These are phyloP conservation scores for Metschnikowia anglica DNA, from an alignment of 805 yeast species.

Conservation along the genomic window DNA sequence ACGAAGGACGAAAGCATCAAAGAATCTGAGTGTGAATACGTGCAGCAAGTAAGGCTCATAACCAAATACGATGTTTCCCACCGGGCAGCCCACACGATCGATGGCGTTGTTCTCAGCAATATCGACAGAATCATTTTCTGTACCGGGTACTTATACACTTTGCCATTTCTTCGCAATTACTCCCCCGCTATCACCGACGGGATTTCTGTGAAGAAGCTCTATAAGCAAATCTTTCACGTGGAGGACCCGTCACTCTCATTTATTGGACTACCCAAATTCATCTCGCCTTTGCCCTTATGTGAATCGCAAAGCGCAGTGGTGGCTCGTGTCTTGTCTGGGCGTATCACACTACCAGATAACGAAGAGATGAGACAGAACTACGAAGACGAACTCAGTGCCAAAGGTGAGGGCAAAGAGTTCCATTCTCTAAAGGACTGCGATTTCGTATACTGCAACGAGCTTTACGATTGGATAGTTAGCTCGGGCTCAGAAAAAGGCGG, in stretches of 20 bases:
- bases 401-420: slow-evolving; percentile 18
- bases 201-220: slow-evolving; percentile 13
- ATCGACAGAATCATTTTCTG: slow-evolving; percentile 20
- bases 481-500: slow-evolving; percentile 19
- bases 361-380: slow-evolving; percentile 11
- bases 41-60: slow-evolving; percentile 12
- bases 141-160: slow-evolving; percentile 22
- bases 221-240: slow-evolving; percentile 19
- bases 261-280: slow-evolving; percentile 17
- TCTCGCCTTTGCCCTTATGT: slow-evolving; percentile 20
- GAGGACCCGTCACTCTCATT: slow-evolving; percentile 20
- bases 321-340: slow-evolving; percentile 20
- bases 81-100: slow-evolving; percentile 12
- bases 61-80: slow-evolving; percentile 11
- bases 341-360: slow-evolving; percentile 14
- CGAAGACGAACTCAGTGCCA: slow-evolving; percentile 12
- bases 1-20: slow-evolving; percentile 11
- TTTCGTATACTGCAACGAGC: slow-evolving; percentile 22
- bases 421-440: slow-evolving; percentile 23
- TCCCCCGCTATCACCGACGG: slow-evolving; percentile 18
- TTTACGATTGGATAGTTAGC: slow-evolving; percentile 17
- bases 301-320: slow-evolving; percentile 22
- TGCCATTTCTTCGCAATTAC: slow-evolving; percentile 17
- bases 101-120: slow-evolving; percentile 10
- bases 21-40: slow-evolving; percentile 12